phyloP scores from a whole-genome alignment of 2,329 filamentous ascomycete species.

The Beauveria asiatica region DNA sequence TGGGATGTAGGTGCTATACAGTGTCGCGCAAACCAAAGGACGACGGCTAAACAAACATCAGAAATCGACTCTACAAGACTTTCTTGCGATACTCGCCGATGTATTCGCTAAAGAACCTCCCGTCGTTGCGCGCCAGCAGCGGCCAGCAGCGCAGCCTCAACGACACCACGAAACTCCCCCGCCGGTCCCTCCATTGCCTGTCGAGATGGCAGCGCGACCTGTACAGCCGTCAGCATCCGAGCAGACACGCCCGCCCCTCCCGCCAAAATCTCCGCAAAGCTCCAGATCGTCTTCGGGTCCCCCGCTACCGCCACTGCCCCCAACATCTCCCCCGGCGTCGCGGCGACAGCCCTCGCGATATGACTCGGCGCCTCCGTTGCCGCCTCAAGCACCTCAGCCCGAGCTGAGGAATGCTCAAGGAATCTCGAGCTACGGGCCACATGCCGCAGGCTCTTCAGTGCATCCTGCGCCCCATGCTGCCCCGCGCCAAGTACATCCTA shows the following conservation, averaged over 20 bases:
- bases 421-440: not conserved
- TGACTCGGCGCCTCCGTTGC: conserved; percentile 39
- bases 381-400: conserved; percentile 22
- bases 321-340: conserved; percentile 14
- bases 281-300: conserved; percentile 20
- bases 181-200: conserved; percentile 63
- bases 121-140: conserved; percentile 64
- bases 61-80: conserved; percentile 79
- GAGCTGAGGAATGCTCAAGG: conserved; percentile 4
- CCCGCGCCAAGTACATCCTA: not conserved
- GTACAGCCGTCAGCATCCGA: conserved; percentile 24
- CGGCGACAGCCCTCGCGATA: conserved; percentile 30
- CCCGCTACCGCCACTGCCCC: conserved; percentile 23
- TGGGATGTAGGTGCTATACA: conserved; percentile 65
- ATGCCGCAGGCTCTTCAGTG: not conserved
- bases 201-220: conserved; percentile 46
- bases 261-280: conserved; percentile 42
- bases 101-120: conserved; percentile 94
- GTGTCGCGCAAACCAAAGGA: not conserved
- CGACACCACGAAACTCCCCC: conserved; percentile 42
- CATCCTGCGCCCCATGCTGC: not conserved
- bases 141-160: conserved; percentile 28
- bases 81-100: conserved; percentile 72
- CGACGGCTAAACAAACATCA: conserved; percentile 23
- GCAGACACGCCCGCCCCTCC: conserved; percentile 37